Percentiles rank a stretch among this genome's conserved stretches.
Evolutionary conservation across 768 basidiomycete species (phyloP).

Genomic region (Phylloporus arenicola): DNA sequence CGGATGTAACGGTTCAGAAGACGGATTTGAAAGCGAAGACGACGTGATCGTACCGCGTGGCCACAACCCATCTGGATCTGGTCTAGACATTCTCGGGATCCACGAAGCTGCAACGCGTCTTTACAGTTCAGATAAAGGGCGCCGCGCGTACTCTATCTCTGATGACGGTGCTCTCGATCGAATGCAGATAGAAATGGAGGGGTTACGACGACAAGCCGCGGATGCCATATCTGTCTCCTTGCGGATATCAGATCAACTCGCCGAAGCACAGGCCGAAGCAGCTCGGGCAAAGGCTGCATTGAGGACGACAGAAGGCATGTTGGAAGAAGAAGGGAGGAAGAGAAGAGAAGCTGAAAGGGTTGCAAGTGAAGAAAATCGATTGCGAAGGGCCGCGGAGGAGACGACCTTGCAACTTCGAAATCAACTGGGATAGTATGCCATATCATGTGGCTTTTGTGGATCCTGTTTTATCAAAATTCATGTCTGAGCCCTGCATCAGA

Average conservation of each 20-base stretch:
- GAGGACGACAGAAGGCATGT: slow-evolving; percentile 47
- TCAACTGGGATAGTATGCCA: slow-evolving; percentile 11
- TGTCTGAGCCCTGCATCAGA: neutral
- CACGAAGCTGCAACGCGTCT: slow-evolving; percentile 37
- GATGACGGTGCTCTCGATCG: slow-evolving; percentile 50
- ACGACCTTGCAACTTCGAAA: slow-evolving; percentile 34
- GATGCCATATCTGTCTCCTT: slow-evolving; percentile 63
- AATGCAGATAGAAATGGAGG: slow-evolving; percentile 60
- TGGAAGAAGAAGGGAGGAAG: slow-evolving; percentile 56
- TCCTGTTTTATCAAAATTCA: neutral
- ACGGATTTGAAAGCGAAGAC: slow-evolving; percentile 64
- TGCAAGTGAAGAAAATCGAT: slow-evolving; percentile 43
- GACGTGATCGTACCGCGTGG: slow-evolving; percentile 46
- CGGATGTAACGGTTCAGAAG: slow-evolving; percentile 43
- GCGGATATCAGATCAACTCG: slow-evolving; percentile 65
- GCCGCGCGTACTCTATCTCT: slow-evolving; percentile 22
- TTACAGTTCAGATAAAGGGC: slow-evolving; percentile 33
- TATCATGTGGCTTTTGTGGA: neutral
- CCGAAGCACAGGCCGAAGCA: slow-evolving; percentile 57
- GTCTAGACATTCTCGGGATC: slow-evolving; percentile 35
- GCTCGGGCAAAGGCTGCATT: slow-evolving; percentile 51
- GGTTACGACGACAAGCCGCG: slow-evolving; percentile 58
- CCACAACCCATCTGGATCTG: slow-evolving; percentile 36
- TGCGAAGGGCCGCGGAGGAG: slow-evolving; percentile 50
- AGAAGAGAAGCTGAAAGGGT: slow-evolving; percentile 55